phyloP scores from a whole-genome alignment of 768 basidiomycete species.

The Leccinum arenicola region DNA sequence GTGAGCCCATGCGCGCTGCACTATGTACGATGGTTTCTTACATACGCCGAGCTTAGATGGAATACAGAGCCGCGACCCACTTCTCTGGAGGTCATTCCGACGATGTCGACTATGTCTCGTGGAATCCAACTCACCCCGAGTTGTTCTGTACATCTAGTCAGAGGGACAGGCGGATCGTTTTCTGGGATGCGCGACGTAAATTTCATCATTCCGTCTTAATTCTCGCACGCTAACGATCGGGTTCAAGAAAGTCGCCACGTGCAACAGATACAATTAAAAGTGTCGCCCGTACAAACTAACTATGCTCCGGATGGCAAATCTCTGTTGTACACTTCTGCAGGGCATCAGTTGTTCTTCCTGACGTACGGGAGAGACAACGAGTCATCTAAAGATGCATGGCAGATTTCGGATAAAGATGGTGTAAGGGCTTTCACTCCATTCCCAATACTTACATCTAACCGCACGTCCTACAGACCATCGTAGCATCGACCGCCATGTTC shows the following conservation, averaged over 20 bases:
- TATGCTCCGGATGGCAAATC: constrained; percentile 74
- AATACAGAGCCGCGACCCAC: constrained; percentile 59
- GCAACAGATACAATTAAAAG: constrained; percentile 58
- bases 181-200: constrained; percentile 82
- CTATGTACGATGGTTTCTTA: neutral
- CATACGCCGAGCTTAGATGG: constrained; percentile 48
- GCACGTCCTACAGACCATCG: constrained; percentile 38
- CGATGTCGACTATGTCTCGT: constrained; percentile 76
- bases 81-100: constrained; percentile 73
- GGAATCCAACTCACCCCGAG: constrained; percentile 85
- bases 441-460: neutral
- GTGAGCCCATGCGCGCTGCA: constrained; percentile 39
- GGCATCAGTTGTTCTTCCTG: constrained; percentile 60
- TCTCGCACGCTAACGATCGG: constrained; percentile 6
- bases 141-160: constrained; percentile 78
- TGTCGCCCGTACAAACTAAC: constrained; percentile 59
- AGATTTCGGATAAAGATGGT: constrained; percentile 33
- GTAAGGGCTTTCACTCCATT: constrained; percentile 1
- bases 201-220: constrained; percentile 17
- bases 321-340: constrained; percentile 61
- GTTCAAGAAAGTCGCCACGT: constrained; percentile 63
- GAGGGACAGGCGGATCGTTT: constrained; percentile 70
- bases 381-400: constrained; percentile 54
- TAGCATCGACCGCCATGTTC: constrained; percentile 65
- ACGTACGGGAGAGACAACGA: constrained; percentile 51